Conservation (phyloP, 2,329 filamentous ascomycete species). For the Calonectria montana region DNA sequence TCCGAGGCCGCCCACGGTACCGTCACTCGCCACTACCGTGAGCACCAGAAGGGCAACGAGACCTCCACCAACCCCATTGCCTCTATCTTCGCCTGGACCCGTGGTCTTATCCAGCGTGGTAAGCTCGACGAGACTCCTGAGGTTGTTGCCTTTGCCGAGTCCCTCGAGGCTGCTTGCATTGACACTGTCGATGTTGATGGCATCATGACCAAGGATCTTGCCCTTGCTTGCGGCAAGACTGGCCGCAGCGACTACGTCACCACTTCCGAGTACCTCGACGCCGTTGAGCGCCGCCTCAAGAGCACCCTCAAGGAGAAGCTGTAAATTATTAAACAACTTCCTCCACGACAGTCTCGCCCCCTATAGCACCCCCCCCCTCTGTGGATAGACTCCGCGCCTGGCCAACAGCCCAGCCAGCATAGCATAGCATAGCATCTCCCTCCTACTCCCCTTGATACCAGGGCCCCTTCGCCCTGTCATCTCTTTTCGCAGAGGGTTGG, state of each 20-base stretch:
- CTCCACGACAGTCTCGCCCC: conserved; percentile 10
- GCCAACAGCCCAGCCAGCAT: conserved; percentile 27
- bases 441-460: conserved; percentile 18
- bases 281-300: conserved; percentile 92
- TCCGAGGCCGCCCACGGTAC: conserved; percentile 98
- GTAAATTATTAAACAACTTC: conserved; percentile 52
- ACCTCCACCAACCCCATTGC: conserved; percentile 99
- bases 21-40: conserved; percentile 97
- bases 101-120: conserved; percentile 91
- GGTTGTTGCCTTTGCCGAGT: conserved; percentile 89
- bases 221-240: conserved; percentile 92
- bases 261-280: conserved; percentile 89
- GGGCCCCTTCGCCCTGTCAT: conserved; percentile 16
- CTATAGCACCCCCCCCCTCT: conserved; percentile 16
- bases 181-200: conserved; percentile 94
- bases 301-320: conserved; percentile 81
- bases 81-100: conserved; percentile 99
- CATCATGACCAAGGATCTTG: conserved; percentile 99
- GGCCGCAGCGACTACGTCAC: conserved; percentile 88
- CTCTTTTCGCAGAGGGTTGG: conserved; percentile 16
- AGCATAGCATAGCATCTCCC: conserved; percentile 20
- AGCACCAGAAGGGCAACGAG: conserved; percentile 97
- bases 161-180: conserved; percentile 90
- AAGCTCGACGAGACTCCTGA: conserved; percentile 94
- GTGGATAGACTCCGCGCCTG: conserved; percentile 24